Conservation (phyloP, 2,329 filamentous ascomycete genomes). For the Sphaerulina vaccinii region DNA sequence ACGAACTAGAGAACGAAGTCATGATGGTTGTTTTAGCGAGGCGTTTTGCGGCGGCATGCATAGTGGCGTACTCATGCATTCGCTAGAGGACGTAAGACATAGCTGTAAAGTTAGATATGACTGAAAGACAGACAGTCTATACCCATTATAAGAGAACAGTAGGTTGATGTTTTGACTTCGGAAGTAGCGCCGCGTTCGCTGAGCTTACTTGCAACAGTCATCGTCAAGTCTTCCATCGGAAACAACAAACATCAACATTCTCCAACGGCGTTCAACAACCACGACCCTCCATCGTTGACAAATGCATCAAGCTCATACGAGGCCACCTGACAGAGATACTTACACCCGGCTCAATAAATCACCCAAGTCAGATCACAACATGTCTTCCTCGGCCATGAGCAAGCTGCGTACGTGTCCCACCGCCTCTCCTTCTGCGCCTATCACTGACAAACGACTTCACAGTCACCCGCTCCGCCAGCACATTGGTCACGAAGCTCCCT, state of each 20-base stretch:
- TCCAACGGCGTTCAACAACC: neutral
- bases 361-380: no score
- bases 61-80: neutral
- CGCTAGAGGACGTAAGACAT: neutral
- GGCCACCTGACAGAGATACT: no score
- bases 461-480: no score
- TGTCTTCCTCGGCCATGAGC: no score
- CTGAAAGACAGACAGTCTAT: slow-evolving; percentile 11
- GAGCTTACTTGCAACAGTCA: neutral
- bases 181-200: neutral
- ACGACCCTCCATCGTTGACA: no score
- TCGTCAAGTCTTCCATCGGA: neutral
- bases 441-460: no score
- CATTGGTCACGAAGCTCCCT: no score
- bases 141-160: neutral
- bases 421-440: no score
- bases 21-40: slow-evolving; percentile 14
- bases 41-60: slow-evolving; percentile 1
- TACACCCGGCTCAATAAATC: no score
- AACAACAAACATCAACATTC: neutral
- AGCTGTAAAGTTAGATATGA: slow-evolving; percentile 10
- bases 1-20: slow-evolving; percentile 6
- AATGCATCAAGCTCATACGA: no score
- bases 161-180: neutral
- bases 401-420: no score